Base-by-base conservation (phyloP, 345 rosid species). In the Arabis hirsuta region DNA sequence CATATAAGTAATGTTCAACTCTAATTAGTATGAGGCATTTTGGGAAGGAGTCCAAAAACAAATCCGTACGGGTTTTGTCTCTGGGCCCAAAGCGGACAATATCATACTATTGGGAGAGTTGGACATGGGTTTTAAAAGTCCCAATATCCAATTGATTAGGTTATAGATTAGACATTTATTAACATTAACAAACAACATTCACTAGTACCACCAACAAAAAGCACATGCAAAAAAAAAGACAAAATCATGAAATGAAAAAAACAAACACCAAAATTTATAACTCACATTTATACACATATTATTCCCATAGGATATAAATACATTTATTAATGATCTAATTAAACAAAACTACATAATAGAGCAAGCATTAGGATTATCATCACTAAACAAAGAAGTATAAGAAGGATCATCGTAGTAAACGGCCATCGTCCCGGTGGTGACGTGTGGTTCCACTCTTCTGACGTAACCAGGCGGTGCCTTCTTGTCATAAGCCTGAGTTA, bases 361-460 rank as follows among this genome's bases (percentile, higher is more conserved):
- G 68, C 98, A 94, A 34, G 98, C 97, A 78, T 94, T 94, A 41
- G 97, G 97, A 76, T 94, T 94, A 26, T 94, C 98, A 75, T 87
- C 96, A 76, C 96, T 90, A 78, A 90, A 86, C 81, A 81, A 69
- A 43, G 84, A 67, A 20, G 79, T 65, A 48, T 91, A 91, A 26
- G 92, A 91, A 62, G 74, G 79, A 19, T 76, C 74, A 61, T 87
- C 92, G 51, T 88, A 84, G 60, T 83, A 67, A 67, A 69, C 78
- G 19, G 85, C 62, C 29, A 83, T 82, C 3, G 83, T 67, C 12
- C 71, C 88, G 7, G 64, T 79, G 14, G 65, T 57, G 24, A 74
- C 73, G 7, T 71, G 70, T 74, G 71, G 77, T 7, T 95, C 99
- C 0, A 88, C 79, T 11, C 62, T 95, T 83, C 98, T 86, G 31